Conservation (phyloP, 805 yeast genomes). For the Saccharomycopsis capsularis region DNA sequence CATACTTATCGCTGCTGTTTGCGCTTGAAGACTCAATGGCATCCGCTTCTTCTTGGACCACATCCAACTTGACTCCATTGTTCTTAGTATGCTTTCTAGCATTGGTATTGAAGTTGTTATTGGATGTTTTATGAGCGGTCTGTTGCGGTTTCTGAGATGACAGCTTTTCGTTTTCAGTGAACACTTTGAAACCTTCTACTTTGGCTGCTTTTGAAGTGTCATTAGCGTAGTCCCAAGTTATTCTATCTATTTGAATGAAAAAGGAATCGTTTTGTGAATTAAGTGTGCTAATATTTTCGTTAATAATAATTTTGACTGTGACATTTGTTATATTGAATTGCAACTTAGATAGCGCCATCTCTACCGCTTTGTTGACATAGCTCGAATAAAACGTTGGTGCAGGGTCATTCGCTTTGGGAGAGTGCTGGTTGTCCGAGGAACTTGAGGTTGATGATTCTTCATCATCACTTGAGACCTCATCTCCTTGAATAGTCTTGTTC, state of each 20-base stretch:
- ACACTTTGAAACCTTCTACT: slow-evolving; percentile 31
- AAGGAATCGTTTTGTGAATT: slow-evolving; percentile 3
- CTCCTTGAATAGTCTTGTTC: slow-evolving; percentile 26
- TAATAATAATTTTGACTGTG: slow-evolving; percentile 43
- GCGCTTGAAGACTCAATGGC: slow-evolving; percentile 19
- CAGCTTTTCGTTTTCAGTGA: slow-evolving; percentile 32
- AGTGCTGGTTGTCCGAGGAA: neutral
- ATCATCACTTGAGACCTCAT: slow-evolving; percentile 10
- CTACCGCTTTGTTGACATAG: slow-evolving; percentile 47
- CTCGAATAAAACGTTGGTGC: slow-evolving; percentile 13
- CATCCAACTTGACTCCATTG: slow-evolving; percentile 24
- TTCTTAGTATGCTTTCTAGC: slow-evolving; percentile 10
- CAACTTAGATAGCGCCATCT: slow-evolving; percentile 56
- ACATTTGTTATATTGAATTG: slow-evolving; percentile 43
- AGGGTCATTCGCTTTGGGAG: slow-evolving; percentile 26
- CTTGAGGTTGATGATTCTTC: neutral
- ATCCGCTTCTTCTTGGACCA: slow-evolving; percentile 23
- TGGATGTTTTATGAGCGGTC: neutral
- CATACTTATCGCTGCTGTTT: slow-evolving; percentile 31
- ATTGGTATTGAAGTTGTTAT: slow-evolving; percentile 6
- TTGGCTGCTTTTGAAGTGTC: slow-evolving; percentile 38
- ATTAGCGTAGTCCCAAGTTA: slow-evolving; percentile 34
- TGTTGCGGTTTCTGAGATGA: neutral
- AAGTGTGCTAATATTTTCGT: slow-evolving; percentile 28
- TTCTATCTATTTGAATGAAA: slow-evolving; percentile 29